Conservation (phyloP, 2,329 filamentous ascomycete species). For the Colletotrichum godetiae region DNA sequence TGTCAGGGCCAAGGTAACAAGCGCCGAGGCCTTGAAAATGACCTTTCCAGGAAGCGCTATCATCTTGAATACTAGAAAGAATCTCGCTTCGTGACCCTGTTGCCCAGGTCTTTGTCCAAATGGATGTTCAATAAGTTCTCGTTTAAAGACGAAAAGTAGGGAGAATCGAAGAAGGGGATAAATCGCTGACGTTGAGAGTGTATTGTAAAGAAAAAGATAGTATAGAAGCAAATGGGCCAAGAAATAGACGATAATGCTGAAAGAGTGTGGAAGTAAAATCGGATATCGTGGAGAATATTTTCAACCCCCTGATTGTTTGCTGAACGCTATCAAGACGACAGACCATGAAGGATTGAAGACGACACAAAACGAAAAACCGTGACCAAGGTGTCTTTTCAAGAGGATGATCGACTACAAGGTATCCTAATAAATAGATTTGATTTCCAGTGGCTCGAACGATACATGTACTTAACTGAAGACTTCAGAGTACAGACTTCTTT, state of each 20-base stretch:
- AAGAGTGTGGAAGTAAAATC: neutral
- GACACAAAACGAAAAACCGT: too few species aligned
- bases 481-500: neutral
- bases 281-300: neutral
- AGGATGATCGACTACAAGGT: too few species aligned
- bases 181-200: neutral
- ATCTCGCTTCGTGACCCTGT: too few species aligned
- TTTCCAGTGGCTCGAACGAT: neutral
- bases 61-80: neutral
- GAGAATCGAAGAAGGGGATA: neutral
- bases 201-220: neutral
- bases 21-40: neutral
- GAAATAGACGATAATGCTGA: neutral
- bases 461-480: neutral
- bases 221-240: neutral
- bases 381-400: too few species aligned
- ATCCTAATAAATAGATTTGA: too few species aligned
- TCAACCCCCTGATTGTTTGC: neutral
- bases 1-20: neutral
- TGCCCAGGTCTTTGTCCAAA: neutral
- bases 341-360: neutral
- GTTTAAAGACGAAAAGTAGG: neutral
- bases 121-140: neutral
- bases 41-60: slow-evolving; percentile 2
- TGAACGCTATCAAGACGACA: neutral